Base-by-base conservation (phyloP, 106 monocot genomes). In the Dendrobium chrysotoxum region DNA sequence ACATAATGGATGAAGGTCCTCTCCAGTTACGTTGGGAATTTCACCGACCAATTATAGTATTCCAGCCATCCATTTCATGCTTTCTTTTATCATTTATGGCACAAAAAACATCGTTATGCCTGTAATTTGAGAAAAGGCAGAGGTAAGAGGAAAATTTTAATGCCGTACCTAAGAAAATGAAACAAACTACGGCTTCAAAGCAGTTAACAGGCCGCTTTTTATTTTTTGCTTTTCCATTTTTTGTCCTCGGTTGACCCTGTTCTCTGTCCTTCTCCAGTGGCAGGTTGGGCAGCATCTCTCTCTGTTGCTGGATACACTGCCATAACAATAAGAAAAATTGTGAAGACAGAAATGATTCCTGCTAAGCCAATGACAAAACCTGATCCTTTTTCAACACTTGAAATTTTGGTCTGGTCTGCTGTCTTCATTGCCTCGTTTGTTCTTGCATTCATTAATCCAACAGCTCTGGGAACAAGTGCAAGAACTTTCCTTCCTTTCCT, bases 281-380 rank as follows among this genome's bases (percentile, higher is more conserved):
- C 79, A n/a, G 98, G 98, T 57, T 98, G 98, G 98, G 61, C 95
- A 75, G 98, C 98, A 84, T 93, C 98, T 26, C 88, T 98, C 61
- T 83, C 53, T 41, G 95, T 98, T 79, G 98, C 98, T 12, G 98
- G 95, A 54, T 95, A 89, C 61, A 95, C 95, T 26, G 95, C 95
- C 35, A 61, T 98, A 74, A 87, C 88, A 44, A 91, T 98, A 73
- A 86, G 94, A 81, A 95, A 72, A 79, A 84, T 95, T 13, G 94
- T 98, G 25, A 95, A 93, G 78, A 98, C 98, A 17, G 87, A 95
- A 80, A 88, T 95, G 90, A 81, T 91, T 78, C 83, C 89, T 54
- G 95, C 98, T 18, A 95, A 95, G 78, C 98, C 98, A 45, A 93
- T 98, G 95, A 10, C 77, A 18, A 98, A 90, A 77, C 98, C 95